phyloP scores from a whole-genome alignment of 225 moss, liverwort and hornwort genomes.

The Pseudisothecium myosuroides region DNA sequence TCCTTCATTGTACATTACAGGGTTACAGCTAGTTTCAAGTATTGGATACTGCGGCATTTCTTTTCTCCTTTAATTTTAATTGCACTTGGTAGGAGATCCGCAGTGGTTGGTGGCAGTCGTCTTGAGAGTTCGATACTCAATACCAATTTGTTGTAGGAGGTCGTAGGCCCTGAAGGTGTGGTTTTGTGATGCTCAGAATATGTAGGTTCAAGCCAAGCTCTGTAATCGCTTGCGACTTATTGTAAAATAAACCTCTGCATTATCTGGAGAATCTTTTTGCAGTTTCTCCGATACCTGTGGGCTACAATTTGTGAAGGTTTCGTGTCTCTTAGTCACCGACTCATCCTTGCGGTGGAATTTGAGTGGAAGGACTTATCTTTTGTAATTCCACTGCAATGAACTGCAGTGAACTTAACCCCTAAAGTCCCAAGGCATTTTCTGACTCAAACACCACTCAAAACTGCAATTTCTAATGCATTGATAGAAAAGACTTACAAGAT shows the following conservation, averaged over 20 bases:
- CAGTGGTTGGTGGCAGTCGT: not conserved
- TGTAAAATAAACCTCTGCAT: not conserved
- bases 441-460: not conserved
- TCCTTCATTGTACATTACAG: conserved; percentile 4
- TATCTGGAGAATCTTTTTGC: not conserved
- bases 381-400: not conserved
- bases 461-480: not conserved
- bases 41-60: not conserved
- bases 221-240: not conserved
- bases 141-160: conserved; percentile 1
- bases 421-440: not conserved
- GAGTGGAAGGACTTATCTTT: not conserved
- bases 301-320: not conserved
- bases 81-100: not conserved
- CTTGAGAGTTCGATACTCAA: not conserved
- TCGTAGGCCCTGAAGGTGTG: not conserved
- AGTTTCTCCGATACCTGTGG: not conserved
- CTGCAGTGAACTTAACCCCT: too few relatives aligned
- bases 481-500: too few relatives aligned
- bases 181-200: not conserved
- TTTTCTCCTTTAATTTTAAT: not conserved
- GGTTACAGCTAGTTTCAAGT: conserved; percentile 3
- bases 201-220: not conserved
- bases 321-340: not conserved
- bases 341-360: not conserved